A percentile compares a stretch with the other conserved stretches of the same genome.
These are phyloP conservation scores for Cubamyces lactineus DNA, from an alignment of 768 basidiomycete genomes.

Conservation along the genomic window DNA sequence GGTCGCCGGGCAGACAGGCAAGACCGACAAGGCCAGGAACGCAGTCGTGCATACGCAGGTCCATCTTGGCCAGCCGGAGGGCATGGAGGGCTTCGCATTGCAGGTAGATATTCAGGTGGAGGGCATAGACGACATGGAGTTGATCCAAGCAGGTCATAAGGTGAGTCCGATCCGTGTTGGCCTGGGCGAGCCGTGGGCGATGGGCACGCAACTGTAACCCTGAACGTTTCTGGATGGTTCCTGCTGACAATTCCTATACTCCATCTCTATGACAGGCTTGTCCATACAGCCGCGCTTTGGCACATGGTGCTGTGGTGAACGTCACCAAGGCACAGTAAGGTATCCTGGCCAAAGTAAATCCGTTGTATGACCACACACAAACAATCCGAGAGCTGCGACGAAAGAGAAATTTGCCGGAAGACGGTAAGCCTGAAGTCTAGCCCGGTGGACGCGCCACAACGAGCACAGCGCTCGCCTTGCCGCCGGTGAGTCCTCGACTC, in stretches of 20 bases:
- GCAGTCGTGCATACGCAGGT: constrained; percentile 68
- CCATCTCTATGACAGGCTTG: constrained; percentile 50
- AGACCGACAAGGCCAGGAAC: constrained; percentile 54
- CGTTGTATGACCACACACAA: constrained; percentile 7
- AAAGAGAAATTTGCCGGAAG: background rate
- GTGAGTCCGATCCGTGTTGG: constrained; percentile 40
- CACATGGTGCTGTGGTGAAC: constrained; percentile 60
- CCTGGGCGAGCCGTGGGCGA: background rate
- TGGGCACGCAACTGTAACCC: background rate
- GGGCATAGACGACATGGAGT: constrained; percentile 64
- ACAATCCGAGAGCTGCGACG: background rate
- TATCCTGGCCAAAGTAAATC: background rate
- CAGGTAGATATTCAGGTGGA: constrained; percentile 73
- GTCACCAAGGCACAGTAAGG: constrained; percentile 49
- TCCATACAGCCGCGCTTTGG: constrained; percentile 68
- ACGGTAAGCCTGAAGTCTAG: background rate
- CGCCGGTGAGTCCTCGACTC: constrained; percentile 8
- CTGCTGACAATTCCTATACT: background rate
- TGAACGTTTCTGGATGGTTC: background rate
- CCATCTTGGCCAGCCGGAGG: constrained; percentile 61
- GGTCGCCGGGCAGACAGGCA: constrained; percentile 55
- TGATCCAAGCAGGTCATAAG: constrained; percentile 71
- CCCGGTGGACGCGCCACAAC: constrained; percentile 4
- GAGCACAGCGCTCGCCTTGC: background rate
- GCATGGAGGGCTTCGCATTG: constrained; percentile 63